Evolutionary conservation across 73 alveolate species (phyloP).

Genomic region (Symbiodinium natans): DNA sequence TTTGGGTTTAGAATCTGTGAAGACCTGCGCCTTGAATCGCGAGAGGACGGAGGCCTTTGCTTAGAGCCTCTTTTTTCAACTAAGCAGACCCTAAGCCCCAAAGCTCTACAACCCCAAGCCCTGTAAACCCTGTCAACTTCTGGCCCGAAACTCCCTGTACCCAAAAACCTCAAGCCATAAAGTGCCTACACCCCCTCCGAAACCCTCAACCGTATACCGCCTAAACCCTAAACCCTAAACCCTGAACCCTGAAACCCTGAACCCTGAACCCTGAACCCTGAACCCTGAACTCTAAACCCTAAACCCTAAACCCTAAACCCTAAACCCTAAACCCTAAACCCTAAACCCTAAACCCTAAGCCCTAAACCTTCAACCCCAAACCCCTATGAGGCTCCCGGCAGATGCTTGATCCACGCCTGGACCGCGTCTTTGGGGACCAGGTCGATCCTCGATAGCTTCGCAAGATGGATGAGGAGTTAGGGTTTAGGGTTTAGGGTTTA

Average conservation of each 20-base stretch:
- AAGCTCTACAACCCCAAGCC: not conserved
- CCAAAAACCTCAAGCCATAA: no score
- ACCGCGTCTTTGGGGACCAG: slow-evolving; percentile 73
- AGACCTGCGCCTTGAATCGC: no score
- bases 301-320: not conserved
- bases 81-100: not conserved
- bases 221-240: not conserved
- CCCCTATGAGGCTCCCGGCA: not conserved
- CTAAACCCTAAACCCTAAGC: not conserved
- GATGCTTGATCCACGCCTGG: slow-evolving; percentile 68
- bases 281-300: not conserved
- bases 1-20: no score
- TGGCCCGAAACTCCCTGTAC: no score
- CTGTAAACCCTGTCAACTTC: not conserved
- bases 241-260: not conserved
- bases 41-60: no score
- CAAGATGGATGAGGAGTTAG: not conserved
- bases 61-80: no score
- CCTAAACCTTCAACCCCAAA: not conserved
- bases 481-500: not conserved
- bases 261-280: not conserved
- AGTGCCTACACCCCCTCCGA: no score
- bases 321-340: not conserved
- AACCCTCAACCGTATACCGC: not conserved
- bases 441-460: slow-evolving; percentile 31